Evolutionary conservation across 768 basidiomycete genomes (phyloP).

Genomic region (Tricholoma hemisulphureum): DNA sequence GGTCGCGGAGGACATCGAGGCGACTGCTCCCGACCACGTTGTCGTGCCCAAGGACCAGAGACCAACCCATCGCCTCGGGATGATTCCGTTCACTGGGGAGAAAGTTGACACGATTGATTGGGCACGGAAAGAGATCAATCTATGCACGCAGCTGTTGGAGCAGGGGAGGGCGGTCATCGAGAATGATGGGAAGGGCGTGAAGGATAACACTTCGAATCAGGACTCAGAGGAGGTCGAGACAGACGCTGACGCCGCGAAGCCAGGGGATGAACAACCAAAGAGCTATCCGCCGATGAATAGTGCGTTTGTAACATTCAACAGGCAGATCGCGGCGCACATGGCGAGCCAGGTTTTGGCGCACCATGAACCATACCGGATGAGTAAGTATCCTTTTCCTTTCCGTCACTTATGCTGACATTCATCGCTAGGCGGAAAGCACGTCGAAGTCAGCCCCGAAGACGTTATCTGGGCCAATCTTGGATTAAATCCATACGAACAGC

Average conservation of each 20-base stretch:
- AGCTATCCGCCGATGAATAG: slow-evolving; percentile 62
- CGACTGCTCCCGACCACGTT: slow-evolving; percentile 20
- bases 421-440: slow-evolving; percentile 50
- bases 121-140: slow-evolving; percentile 71
- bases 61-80: slow-evolving; percentile 75
- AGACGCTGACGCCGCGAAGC: slow-evolving; percentile 9
- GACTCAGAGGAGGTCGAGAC: slow-evolving; percentile 7
- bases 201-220: slow-evolving; percentile 11
- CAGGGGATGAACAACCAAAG: slow-evolving; percentile 25
- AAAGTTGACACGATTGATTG: slow-evolving; percentile 95
- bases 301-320: slow-evolving; percentile 88
- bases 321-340: slow-evolving; percentile 91
- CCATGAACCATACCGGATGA: slow-evolving; percentile 83
- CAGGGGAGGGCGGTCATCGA: slow-evolving; percentile 42
- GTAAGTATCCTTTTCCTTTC: slow-evolving; percentile 22
- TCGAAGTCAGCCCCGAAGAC: slow-evolving; percentile 84
- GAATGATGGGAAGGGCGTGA: slow-evolving; percentile 26
- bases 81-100: slow-evolving; percentile 64
- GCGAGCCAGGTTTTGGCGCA: slow-evolving; percentile 74
- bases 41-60: slow-evolving; percentile 68
- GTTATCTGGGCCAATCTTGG: slow-evolving; percentile 91
- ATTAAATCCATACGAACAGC: slow-evolving; percentile 86
- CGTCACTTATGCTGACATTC: not conserved
- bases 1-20: slow-evolving; percentile 20
- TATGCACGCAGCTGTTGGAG: slow-evolving; percentile 52